Conservation (phyloP, 495 filamentous ascomycete genomes). For the Lepraria neglecta region DNA sequence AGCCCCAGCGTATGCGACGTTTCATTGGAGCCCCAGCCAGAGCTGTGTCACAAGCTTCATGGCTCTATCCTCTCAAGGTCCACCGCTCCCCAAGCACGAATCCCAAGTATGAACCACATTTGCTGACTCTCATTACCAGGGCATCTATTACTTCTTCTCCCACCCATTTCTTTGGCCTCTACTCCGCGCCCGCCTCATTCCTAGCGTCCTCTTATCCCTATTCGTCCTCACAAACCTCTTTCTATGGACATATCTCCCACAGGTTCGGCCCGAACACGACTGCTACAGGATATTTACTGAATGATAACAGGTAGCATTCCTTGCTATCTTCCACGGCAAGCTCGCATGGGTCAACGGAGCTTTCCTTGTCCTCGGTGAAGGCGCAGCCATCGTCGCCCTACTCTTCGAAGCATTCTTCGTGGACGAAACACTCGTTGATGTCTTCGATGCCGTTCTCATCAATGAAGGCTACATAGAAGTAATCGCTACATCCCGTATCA, state of each 20-base stretch:
- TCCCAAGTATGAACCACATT: neutral
- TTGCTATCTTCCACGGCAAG: constrained; percentile 55
- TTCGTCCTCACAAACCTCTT: constrained; percentile 58
- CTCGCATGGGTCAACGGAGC: constrained; percentile 58
- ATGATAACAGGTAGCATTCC: constrained; percentile 56
- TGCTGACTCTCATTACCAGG: constrained; percentile 34
- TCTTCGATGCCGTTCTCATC: constrained; percentile 59
- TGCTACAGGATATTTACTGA: constrained; percentile 6
- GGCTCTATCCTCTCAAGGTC: constrained; percentile 53
- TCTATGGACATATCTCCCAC: constrained; percentile 41
- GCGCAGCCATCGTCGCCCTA: constrained; percentile 51
- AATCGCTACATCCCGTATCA: constrained; percentile 47
- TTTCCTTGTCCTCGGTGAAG: constrained; percentile 61
- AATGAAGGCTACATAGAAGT: constrained; percentile 54
- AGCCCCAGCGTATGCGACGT: neutral
- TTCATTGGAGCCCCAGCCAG: constrained; percentile 1
- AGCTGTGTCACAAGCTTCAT: constrained; percentile 37
- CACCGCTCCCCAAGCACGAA: constrained; percentile 13
- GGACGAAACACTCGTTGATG: constrained; percentile 61
- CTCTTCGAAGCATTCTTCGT: constrained; percentile 66
- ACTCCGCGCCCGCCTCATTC: constrained; percentile 52
- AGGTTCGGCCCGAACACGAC: neutral
- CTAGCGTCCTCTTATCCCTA: constrained; percentile 50
- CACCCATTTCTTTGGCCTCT: constrained; percentile 61
- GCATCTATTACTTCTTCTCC: constrained; percentile 52